These are phyloP conservation scores for Trichosanthes cucumerina DNA, from an alignment of 306 rosid genomes.

Conservation along the genomic window DNA sequence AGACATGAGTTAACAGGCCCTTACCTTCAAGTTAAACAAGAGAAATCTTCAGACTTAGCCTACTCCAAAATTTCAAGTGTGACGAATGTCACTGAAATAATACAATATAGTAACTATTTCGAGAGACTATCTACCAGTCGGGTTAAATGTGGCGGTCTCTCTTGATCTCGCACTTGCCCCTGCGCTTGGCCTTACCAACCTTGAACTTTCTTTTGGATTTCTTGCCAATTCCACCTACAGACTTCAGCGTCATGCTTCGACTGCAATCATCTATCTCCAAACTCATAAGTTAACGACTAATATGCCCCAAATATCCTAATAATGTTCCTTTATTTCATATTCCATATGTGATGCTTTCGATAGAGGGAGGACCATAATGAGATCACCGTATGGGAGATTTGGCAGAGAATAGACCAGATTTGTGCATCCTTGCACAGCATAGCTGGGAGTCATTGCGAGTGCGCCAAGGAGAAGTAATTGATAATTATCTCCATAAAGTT, in stretches of 20 bases:
- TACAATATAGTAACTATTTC: too few species aligned
- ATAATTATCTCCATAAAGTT: too few species aligned
- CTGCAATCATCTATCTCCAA: slow-evolving; percentile 47
- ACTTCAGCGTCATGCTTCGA: slow-evolving; percentile 38
- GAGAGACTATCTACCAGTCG: not conserved
- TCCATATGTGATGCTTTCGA: not conserved
- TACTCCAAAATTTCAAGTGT: not conserved
- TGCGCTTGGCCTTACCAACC: slow-evolving; percentile 58
- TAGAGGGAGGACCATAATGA: not conserved
- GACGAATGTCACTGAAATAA: too few species aligned
- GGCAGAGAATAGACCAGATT: not conserved
- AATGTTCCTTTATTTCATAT: not conserved
- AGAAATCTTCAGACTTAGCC: not conserved
- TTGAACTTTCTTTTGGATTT: slow-evolving; percentile 54
- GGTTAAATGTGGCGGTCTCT: slow-evolving; percentile 47
- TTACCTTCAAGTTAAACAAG: not conserved
- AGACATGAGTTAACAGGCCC: not conserved
- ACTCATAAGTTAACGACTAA: not conserved
- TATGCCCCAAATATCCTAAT: not conserved
- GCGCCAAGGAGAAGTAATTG: too few species aligned
- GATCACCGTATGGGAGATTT: not conserved
- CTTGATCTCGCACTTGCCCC: slow-evolving; percentile 51
- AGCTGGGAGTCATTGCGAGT: too few species aligned
- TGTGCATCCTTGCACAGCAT: not conserved
- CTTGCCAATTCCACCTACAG: slow-evolving; percentile 68